phyloP scores from a whole-genome alignment of 257 asterid genomes.

The Linaria vulgaris region DNA sequence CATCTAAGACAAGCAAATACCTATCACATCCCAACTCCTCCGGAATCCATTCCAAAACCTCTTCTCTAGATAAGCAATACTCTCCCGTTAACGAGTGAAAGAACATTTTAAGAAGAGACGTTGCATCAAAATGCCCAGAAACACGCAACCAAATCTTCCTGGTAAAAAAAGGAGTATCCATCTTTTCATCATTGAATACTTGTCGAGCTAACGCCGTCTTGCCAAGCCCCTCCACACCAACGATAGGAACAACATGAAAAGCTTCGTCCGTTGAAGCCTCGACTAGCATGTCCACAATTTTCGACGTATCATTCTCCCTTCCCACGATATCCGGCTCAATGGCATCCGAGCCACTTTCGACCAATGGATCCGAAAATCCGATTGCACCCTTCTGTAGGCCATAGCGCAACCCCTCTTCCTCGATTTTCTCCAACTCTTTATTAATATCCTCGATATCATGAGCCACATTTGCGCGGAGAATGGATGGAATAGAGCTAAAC shows the following conservation, averaged over 20 bases:
- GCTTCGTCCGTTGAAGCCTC: no score
- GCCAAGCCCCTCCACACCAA: no score
- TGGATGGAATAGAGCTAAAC: no score
- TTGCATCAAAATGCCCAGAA: constrained; percentile 17
- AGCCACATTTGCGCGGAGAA: background rate
- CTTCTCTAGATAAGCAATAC: background rate
- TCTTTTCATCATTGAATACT: background rate
- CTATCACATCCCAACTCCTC: background rate
- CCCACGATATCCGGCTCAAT: no score
- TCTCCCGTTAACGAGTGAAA: background rate
- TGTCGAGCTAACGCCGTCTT: constrained; percentile 20
- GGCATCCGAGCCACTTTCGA: no score
- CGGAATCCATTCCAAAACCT: background rate
- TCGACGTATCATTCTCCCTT: no score
- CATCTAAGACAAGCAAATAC: constrained; percentile 32
- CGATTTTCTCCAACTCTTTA: background rate
- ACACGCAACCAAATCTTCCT: constrained; percentile 23
- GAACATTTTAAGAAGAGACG: constrained; percentile 13
- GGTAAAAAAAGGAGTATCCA: background rate
- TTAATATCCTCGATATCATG: constrained; percentile 17
- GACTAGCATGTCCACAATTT: background rate
- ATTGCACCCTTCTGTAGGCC: background rate
- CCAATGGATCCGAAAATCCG: background rate
- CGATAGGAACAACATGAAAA: no score
- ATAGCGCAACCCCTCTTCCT: background rate